These are phyloP conservation scores for Penicillium thymicola DNA, from an alignment of 2,329 filamentous ascomycete genomes.

Conservation along the genomic window DNA sequence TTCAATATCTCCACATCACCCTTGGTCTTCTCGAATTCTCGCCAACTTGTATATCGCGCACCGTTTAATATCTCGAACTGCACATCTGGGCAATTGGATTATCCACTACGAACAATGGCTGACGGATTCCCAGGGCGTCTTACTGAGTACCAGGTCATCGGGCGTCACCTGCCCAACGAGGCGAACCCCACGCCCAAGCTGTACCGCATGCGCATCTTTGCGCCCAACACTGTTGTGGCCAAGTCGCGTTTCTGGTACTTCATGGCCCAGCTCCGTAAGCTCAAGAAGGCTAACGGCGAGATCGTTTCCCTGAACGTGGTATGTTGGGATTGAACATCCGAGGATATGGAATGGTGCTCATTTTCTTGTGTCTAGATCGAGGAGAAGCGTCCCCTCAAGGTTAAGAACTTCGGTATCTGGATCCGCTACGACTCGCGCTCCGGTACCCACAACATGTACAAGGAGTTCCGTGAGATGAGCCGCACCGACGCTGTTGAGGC, in stretches of 20 bases:
- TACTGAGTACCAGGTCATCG: conserved; percentile 99
- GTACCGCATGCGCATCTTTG: conserved; percentile 99
- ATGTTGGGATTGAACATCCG: conserved; percentile 43
- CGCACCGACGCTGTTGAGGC: conserved; percentile 92
- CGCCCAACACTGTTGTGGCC: conserved; percentile 93
- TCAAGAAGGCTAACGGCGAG: conserved; percentile 99
- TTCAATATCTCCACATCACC: conserved; percentile 15
- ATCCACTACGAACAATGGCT: conserved; percentile 23
- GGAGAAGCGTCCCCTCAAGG: conserved; percentile 98
- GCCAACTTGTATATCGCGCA: conserved; percentile 17
- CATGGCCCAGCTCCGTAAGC: conserved; percentile 97
- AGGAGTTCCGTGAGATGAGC: conserved; percentile 99
- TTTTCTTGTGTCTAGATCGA: conserved; percentile 62
- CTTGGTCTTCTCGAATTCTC: conserved; percentile 6
- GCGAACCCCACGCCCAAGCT: conserved; percentile 95
- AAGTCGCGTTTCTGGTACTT: conserved; percentile 99
- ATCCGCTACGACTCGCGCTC: conserved; percentile 99
- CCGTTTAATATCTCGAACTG: conserved; percentile 10
- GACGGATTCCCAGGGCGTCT: conserved; percentile 75
- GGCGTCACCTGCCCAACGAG: conserved; percentile 97
- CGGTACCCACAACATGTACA: conserved; percentile 99
- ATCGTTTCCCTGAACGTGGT: conserved; percentile 96
- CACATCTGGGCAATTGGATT: conserved; percentile 1
- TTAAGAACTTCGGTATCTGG: conserved; percentile 99
- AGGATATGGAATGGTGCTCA: conserved; percentile 11